Base-by-base conservation (phyloP, 163 green algal genomes). In the Coccomyxa subellipsoidea region DNA sequence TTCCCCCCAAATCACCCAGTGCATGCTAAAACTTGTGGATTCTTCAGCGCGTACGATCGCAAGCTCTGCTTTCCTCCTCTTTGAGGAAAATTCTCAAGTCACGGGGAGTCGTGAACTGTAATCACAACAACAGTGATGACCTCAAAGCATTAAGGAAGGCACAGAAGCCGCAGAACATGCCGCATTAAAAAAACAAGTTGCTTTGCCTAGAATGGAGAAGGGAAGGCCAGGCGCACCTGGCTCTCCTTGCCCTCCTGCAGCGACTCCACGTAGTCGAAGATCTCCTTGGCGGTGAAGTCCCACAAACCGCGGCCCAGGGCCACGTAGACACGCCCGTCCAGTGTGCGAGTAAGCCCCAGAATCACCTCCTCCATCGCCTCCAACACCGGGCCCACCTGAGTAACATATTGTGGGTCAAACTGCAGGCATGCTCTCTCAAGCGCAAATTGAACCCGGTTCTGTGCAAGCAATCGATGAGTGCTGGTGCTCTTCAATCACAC, bases 271-370 rank as follows among this genome's bases (percentile, higher is more conserved):
- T 92, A 93, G 36, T 90, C 85, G 59, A 89, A 87, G 73, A 93
- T 84, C 35, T 93, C 87, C 71, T 87, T 88, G 80, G 83, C 80
- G n/a, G 89, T 87, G 39, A 91, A 85, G 81, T 93, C 90, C 90
- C 90, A 93, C 80, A 93, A 82, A n/a, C 90, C 90, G 59, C 90
- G 87, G 3, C 82, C 80, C n/a, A 93, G 80, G 18, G 90, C 87
- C 12, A 93, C 90, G 81, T 89, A 92, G 71, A 93, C 90, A 2
- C 90, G 85, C 15, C 80, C 84, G 80, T 93, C 90, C 73, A 93
- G 80, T 38, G 83, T 77, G 35, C 78, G 77, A 35, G 80, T 59
- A 82, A 93, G 86, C 72, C 80, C 84, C 40, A 75, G 80, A 39
- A 93, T 59, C 69, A 90, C 83, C 37, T 88, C 83, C 76, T 91